Percentiles rank a stretch among this genome's conserved stretches.
These are phyloP conservation scores for Excoecaria agallocha DNA, from an alignment of 345 rosid genomes.

Conservation along the genomic window DNA sequence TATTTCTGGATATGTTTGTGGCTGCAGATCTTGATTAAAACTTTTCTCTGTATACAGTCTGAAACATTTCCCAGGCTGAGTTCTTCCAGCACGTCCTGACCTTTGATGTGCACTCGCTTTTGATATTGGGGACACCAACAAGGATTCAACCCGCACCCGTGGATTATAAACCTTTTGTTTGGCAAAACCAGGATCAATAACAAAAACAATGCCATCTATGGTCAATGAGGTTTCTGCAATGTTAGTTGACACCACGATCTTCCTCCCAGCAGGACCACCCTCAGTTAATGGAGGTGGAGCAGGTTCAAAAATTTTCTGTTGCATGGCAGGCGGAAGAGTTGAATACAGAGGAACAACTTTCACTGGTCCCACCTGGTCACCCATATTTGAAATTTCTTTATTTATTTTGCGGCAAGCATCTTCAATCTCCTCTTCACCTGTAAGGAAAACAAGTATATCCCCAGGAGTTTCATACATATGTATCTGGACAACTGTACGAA, in stretches of 20 bases:
- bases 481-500: constrained; percentile 86
- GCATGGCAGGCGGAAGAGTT: constrained; percentile 94
- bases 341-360: constrained; percentile 88
- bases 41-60: constrained; percentile 87
- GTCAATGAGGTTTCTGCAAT: constrained; percentile 96
- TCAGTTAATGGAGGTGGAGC: constrained; percentile 77
- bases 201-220: constrained; percentile 92
- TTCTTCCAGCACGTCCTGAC: constrained; percentile 98
- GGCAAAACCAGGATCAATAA: constrained; percentile 92
- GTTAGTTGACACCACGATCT: constrained; percentile 92
- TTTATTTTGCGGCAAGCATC: constrained; percentile 91
- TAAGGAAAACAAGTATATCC: constrained; percentile 90
- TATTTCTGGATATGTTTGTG: constrained; percentile 90
- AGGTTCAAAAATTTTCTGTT: constrained; percentile 91
- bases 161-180: constrained; percentile 94
- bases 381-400: constrained; percentile 67
- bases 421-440: constrained; percentile 98
- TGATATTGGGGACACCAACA: constrained; percentile 94
- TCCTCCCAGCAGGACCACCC: constrained; percentile 87
- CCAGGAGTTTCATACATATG: constrained; percentile 74
- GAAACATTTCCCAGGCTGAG: constrained; percentile 91
- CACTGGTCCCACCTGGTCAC: constrained; percentile 89
- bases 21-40: constrained; percentile 77
- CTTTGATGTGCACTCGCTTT: constrained; percentile 99
- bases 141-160: constrained; percentile 80